Evolutionary conservation across 192 early-diverging fungal genomes (phyloP).

Genomic region (Rhizophagus prolifer): DNA sequence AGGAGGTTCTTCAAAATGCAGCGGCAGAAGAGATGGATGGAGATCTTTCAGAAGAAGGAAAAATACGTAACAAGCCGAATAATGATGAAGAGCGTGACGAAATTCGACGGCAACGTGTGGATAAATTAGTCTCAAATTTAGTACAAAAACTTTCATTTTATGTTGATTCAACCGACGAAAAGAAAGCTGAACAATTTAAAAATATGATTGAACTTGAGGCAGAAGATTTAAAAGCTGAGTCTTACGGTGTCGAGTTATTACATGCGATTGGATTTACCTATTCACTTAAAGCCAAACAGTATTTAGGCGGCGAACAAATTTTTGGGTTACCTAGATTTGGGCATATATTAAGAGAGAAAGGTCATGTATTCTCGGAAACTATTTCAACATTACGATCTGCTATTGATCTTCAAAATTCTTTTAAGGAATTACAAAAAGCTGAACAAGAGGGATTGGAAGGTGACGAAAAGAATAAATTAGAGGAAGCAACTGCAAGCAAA

Average conservation of each 20-base stretch:
- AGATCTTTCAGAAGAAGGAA: constrained; percentile 50
- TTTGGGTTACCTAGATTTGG: constrained; percentile 72
- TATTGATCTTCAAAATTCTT: constrained; percentile 89
- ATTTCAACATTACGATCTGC: constrained; percentile 90
- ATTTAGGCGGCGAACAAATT: constrained; percentile 65
- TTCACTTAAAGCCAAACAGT: constrained; percentile 83
- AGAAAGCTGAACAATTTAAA: constrained; percentile 58
- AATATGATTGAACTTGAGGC: constrained; percentile 77
- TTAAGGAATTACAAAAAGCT: constrained; percentile 84
- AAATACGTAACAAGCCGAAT: constrained; percentile 57
- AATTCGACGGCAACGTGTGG: constrained; percentile 61
- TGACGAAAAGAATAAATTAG: constrained; percentile 64
- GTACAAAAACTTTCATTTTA: constrained; percentile 76
- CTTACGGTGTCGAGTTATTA: constrained; percentile 89
- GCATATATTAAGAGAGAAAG: constrained; percentile 80
- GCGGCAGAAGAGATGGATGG: constrained; percentile 51
- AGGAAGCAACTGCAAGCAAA: constrained; percentile 67
- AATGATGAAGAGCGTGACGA: constrained; percentile 62
- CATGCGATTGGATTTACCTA: constrained; percentile 94
- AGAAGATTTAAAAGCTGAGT: constrained; percentile 84
- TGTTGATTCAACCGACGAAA: constrained; percentile 54
- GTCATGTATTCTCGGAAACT: constrained; percentile 88
- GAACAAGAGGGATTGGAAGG: constrained; percentile 79
- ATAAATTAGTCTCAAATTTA: constrained; percentile 71
- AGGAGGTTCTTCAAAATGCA: constrained; percentile 63